phyloP scores from a whole-genome alignment of 768 basidiomycete species.

The Pleurotus ostreatus region DNA sequence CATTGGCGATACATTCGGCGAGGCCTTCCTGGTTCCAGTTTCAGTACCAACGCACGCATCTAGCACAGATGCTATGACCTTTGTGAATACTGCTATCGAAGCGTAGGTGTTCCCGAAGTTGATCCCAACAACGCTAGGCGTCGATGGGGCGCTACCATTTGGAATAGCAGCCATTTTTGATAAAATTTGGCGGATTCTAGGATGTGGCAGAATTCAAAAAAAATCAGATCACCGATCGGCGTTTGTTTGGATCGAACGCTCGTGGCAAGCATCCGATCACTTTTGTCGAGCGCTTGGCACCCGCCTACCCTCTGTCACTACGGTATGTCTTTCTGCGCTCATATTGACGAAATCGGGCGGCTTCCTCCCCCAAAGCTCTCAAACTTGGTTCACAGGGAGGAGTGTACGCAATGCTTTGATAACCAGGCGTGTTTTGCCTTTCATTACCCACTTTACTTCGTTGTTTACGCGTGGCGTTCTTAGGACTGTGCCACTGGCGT shows the following conservation, averaged over 20 bases:
- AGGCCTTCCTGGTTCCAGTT: constrained; percentile 64
- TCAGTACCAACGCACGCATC: constrained; percentile 6
- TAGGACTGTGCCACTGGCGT: constrained; percentile 75
- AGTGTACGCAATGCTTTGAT: constrained; percentile 98
- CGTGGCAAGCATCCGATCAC: neutral
- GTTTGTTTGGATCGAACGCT: neutral
- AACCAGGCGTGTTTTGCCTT: too few species aligned
- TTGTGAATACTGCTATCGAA: constrained; percentile 92
- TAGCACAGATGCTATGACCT: constrained; percentile 43
- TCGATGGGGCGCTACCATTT: constrained; percentile 46
- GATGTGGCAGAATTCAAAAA: neutral
- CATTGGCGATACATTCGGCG: constrained; percentile 95
- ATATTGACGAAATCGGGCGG: constrained; percentile 43
- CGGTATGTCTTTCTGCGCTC: constrained; percentile 23
- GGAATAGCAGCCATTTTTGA: constrained; percentile 24
- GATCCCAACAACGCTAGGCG: constrained; percentile 81
- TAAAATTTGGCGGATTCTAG: too few species aligned
- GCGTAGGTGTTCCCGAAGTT: constrained; percentile 96
- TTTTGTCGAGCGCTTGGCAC: neutral
- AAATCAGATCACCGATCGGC: neutral
- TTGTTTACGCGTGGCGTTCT: constrained; percentile 3
- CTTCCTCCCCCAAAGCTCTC: constrained; percentile 57
- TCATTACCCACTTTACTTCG: neutral
- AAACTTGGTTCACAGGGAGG: constrained; percentile 82
- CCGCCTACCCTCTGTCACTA: too few species aligned